phyloP scores from a whole-genome alignment of 345 rosid genomes.

The Moringa oleifera region DNA sequence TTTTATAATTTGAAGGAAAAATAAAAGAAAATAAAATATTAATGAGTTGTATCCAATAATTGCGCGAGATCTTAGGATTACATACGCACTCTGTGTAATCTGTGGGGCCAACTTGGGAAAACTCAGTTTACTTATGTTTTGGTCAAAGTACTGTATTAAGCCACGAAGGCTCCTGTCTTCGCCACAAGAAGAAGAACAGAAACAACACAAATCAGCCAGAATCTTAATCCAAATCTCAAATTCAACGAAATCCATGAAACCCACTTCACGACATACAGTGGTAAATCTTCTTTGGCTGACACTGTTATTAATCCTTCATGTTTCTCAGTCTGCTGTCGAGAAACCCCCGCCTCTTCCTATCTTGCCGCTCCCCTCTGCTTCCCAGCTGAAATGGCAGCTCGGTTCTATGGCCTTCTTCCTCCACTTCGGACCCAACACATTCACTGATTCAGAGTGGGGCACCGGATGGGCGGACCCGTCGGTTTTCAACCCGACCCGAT shows the following conservation, averaged over 20 bases:
- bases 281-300: too few relatives aligned
- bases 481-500: conserved; percentile 53
- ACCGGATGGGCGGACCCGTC: conserved; percentile 64
- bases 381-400: conserved; percentile 87
- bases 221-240: background rate
- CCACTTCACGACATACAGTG: conserved; percentile 1
- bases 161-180: too few relatives aligned
- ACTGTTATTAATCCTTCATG: conserved; percentile 11
- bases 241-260: background rate
- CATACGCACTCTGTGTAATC: too few relatives aligned
- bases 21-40: too few relatives aligned
- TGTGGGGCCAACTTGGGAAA: too few relatives aligned
- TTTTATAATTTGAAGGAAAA: too few relatives aligned
- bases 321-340: conserved; percentile 25
- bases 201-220: background rate
- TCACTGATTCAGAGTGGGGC: conserved; percentile 89
- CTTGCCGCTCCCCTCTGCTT: conserved; percentile 62
- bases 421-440: conserved; percentile 90
- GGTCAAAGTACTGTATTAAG: too few relatives aligned
- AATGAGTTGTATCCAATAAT: too few relatives aligned
- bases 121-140: too few relatives aligned
- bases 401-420: conserved; percentile 67
- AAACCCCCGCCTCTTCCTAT: conserved; percentile 80
- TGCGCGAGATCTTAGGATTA: too few relatives aligned
- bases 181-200: background rate